These are phyloP conservation scores for Saccharomyces hybrid DNA, from an alignment of 1,139 yeast genomes.

Conservation along the genomic window DNA sequence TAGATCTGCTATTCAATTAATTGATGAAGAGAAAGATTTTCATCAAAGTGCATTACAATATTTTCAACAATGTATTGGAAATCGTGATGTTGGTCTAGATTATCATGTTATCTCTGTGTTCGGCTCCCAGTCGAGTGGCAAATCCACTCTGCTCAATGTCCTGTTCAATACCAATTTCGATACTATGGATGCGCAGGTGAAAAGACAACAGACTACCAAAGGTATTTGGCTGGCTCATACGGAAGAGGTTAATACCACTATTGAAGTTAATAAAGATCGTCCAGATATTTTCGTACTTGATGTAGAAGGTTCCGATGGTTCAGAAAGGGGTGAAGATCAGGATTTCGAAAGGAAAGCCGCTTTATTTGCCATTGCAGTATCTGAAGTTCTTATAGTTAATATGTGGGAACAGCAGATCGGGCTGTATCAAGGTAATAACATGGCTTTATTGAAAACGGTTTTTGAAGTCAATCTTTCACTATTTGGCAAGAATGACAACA, in stretches of 20 bases:
- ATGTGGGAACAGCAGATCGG: constrained; percentile 98
- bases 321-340: constrained; percentile 97
- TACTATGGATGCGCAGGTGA: constrained; percentile 74
- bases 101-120: constrained; percentile 92
- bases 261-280: constrained; percentile 3
- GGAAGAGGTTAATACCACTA: constrained; percentile 32
- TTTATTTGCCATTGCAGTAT: constrained; percentile 83
- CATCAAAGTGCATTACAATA: constrained; percentile 34
- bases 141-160: constrained; percentile 79
- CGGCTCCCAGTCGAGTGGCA: constrained; percentile 96
- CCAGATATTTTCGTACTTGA: constrained; percentile 73
- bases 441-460: constrained; percentile 91
- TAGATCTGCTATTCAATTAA: constrained; percentile 48
- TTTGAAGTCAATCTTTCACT: constrained; percentile 88
- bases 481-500: constrained; percentile 39
- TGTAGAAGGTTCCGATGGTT: constrained; percentile 97
- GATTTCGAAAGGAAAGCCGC: constrained; percentile 97
- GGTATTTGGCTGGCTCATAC: constrained; percentile 91
- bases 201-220: constrained; percentile 82
- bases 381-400: constrained; percentile 83
- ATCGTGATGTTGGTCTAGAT: constrained; percentile 49
- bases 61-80: constrained; percentile 32
- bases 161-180: constrained; percentile 83
- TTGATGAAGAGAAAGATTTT: constrained; percentile 69
- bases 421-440: constrained; percentile 91